Percentiles rank a stretch among this genome's conserved stretches.
These are phyloP conservation scores for Ophiocordyceps camponoti-floridani DNA, from an alignment of 2,329 filamentous ascomycete genomes.

Conservation along the genomic window DNA sequence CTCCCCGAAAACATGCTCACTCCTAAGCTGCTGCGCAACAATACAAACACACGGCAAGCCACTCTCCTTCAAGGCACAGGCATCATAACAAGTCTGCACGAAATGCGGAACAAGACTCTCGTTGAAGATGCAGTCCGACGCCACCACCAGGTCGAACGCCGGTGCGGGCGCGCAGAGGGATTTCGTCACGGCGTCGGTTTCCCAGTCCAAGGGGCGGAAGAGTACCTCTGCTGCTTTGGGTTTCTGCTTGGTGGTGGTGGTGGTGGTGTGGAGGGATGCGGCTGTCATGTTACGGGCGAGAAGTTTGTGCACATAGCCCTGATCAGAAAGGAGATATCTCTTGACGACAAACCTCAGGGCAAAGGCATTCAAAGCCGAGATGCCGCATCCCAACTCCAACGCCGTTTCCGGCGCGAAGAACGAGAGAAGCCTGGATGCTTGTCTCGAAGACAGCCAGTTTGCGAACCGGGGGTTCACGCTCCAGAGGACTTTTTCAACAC, in stretches of 20 bases:
- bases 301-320: conserved; percentile 63
- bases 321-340: conserved; percentile 69
- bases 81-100: conserved; percentile 62
- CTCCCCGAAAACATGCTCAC: conserved; percentile 65
- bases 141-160: conserved; percentile 57
- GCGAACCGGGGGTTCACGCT: conserved; percentile 74
- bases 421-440: conserved; percentile 43
- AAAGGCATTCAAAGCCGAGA: conserved; percentile 63
- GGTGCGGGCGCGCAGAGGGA: conserved; percentile 15
- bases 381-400: conserved; percentile 77
- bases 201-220: conserved; percentile 66
- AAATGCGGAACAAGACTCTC: conserved; percentile 67
- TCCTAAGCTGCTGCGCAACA: conserved; percentile 76
- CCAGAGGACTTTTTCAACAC: conserved; percentile 54
- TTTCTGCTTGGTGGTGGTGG: background rate
- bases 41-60: conserved; percentile 48
- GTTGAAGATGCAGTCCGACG: conserved; percentile 94
- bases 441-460: conserved; percentile 48
- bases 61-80: conserved; percentile 26
- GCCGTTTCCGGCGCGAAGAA: conserved; percentile 37
- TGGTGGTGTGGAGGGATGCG: conserved; percentile 22
- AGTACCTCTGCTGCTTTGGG: background rate
- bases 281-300: conserved; percentile 59
- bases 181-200: conserved; percentile 37
- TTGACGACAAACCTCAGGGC: conserved; percentile 41